These are phyloP conservation scores for Monosporascus sp. DNA, from an alignment of 2,329 filamentous ascomycete genomes.

Conservation along the genomic window DNA sequence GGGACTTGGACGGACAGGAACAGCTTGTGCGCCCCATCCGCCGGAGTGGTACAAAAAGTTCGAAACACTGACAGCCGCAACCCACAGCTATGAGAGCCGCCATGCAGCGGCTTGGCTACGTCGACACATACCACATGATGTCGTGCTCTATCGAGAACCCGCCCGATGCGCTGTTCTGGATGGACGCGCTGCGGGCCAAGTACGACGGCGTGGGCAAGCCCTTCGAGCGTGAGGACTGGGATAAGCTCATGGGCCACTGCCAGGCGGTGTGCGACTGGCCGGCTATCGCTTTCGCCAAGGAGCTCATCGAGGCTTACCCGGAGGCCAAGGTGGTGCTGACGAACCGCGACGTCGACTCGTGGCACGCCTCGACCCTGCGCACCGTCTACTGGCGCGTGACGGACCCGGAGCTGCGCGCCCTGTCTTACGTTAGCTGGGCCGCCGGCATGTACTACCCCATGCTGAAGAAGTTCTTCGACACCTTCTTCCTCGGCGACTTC, in stretches of 20 bases:
- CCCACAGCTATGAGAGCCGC: constrained; percentile 55
- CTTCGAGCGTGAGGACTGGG: constrained; percentile 64
- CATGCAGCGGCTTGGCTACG: constrained; percentile 60
- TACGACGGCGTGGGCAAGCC: constrained; percentile 51
- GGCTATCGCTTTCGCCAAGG: constrained; percentile 61
- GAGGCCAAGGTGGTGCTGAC: constrained; percentile 68
- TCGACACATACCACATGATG: constrained; percentile 71
- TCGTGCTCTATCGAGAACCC: constrained; percentile 63
- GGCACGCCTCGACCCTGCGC: constrained; percentile 57
- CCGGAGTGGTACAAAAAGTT: too few species aligned
- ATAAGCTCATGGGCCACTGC: constrained; percentile 61
- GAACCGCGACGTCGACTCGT: constrained; percentile 60
- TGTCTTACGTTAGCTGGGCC: constrained; percentile 57
- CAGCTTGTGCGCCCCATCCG: constrained; percentile 50
- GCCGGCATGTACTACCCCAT: constrained; percentile 65
- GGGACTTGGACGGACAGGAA: constrained; percentile 65
- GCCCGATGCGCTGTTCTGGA: constrained; percentile 64
- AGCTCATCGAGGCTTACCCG: constrained; percentile 66
- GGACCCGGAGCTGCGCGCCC: constrained; percentile 54
- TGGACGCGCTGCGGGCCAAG: constrained; percentile 58
- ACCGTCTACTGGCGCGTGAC: constrained; percentile 64
- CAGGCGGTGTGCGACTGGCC: constrained; percentile 67
- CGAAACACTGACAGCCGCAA: background rate
- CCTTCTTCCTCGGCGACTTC: constrained; percentile 65
- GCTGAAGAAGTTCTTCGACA: constrained; percentile 64